A percentile compares a stretch with the other conserved stretches of the same genome.
Conservation (phyloP, 2,329 filamentous ascomycete species). For the Apiospora saccharicola region DNA sequence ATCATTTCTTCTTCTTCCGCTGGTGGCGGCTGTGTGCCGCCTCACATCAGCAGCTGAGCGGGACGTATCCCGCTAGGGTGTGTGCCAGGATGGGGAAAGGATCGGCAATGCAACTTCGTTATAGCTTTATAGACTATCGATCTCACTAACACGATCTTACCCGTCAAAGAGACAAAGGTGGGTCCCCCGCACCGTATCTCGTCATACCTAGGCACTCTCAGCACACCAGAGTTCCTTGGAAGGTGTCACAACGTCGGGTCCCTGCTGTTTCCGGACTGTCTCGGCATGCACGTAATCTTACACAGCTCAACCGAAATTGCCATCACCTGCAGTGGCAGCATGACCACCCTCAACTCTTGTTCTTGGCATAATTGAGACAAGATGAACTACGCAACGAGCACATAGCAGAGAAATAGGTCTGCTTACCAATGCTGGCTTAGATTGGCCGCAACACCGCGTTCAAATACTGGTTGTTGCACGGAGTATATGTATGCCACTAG, state of each 20-base stretch:
- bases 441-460: too few relatives aligned
- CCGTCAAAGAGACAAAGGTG: neutral
- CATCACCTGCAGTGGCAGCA: neutral
- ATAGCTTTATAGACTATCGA: slow-evolving; percentile 21
- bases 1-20: neutral
- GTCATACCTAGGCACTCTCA: neutral
- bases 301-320: neutral
- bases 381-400: neutral
- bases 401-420: neutral
- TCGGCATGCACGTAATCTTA: slow-evolving; percentile 9
- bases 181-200: neutral
- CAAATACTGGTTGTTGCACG: too few relatives aligned
- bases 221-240: too few relatives aligned
- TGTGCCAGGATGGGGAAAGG: neutral
- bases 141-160: neutral
- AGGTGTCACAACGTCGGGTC: neutral
- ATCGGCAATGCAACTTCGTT: neutral
- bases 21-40: neutral
- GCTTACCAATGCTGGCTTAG: neutral
- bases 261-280: neutral
- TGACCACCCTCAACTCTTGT: neutral
- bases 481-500: too few relatives aligned
- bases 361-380: neutral
- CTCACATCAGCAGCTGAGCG: neutral
- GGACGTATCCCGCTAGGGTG: neutral